Evolutionary conservation across 305 asterid species (phyloP), one percentile per base, ranked within the genome.

Genomic region (Nicotiana rustica): DNA sequence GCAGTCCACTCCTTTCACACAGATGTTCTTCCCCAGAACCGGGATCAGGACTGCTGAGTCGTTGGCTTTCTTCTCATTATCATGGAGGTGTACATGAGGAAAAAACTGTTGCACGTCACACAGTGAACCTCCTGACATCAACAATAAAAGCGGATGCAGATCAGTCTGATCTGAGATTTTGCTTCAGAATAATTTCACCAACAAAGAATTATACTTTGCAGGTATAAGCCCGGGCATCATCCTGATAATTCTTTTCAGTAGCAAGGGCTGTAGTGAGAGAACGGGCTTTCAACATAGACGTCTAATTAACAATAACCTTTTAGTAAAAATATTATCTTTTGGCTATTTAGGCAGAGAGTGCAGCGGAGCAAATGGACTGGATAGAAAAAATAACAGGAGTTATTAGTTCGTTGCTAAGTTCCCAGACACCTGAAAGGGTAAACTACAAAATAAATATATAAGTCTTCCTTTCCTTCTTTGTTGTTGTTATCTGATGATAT

Each of bases 311-410:
- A 65, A 64, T 80, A 38, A 31, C 67, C 12, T 55, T 55, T 31
- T 56, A 47, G 33, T 80, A 80, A 79, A 49, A 61, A n/a, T 56
- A 77, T 77, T 41, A 56, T 77, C 80, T 79, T 85, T 84, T 84
- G 90, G 89, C 82, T 77, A 81, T 89, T 91, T 95, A 96, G 98
- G 99, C 99, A 66, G 99, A 97, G 90, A 97, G 97, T 89, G 93
- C 98, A 84, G 85, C 90, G 81, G 99, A 97, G 91, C 99, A 95
- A 87, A 95, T 95, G 99, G 99, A 93, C 83, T 97, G 99, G 99
- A 93, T 97, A 67, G 99, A 97, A 90, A 97, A 97, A 90, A 97
- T 97, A 77, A 97, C 99, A 2, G 99, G 99, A 83, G 99, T 95
- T 82, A 95, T 97, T 83, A 98, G 97, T 49, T 97, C 99, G 44